Base-by-base conservation (phyloP, 169 alveolate genomes). In the Miamiensis avidus region DNA sequence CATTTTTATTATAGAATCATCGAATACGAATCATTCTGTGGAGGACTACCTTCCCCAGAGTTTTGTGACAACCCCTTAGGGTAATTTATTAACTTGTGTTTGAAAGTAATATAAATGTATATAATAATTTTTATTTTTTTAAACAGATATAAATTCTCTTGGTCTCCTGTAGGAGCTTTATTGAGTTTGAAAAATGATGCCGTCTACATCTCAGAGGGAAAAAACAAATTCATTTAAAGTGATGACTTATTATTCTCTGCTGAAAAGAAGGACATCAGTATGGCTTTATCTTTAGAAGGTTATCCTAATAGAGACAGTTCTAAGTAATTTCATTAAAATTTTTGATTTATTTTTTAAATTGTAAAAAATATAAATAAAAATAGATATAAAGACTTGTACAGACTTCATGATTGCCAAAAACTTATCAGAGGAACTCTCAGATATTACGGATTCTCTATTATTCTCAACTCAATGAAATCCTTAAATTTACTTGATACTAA, bases 11-110 rank as follows among this genome's bases (percentile, higher is more conserved):
- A 74, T 31, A 85, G 90, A 85, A 87, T 93, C 15, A 83, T 87
- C 0, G 90, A 86, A 69, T 93, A 93, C 82, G 96, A 93, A 82
- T 84, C 92, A 30, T 93, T 92, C 91, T 93, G 96, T 87, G 96
- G 96, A 72, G 96, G 94, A 0, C 92, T 93, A 1, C 96, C 96
- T 34, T 89, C 91, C 29, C 94, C 96, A 72, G 94, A 93, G 74
- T 85, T 88, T 49, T 83, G 89, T 33, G 93, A 93, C 76, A 93
- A 93, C 34, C 96, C 96, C 16, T 34, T 93, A 30, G 94, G 94
- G 31, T 78, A 75, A 75, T 1, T 65, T 65, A 25, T 25, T 31
- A 31, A 4, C 29, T 25, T 29, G 28, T 0, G 25, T 75, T n/a
- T 27, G 33, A 31, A 0, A 25, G 25, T 75, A n/a, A 30, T 0